Percentiles rank a stretch among this genome's conserved stretches.
Conservation (phyloP, 176 grass and related monocot genomes). For the Urochloa ruziziensis region DNA sequence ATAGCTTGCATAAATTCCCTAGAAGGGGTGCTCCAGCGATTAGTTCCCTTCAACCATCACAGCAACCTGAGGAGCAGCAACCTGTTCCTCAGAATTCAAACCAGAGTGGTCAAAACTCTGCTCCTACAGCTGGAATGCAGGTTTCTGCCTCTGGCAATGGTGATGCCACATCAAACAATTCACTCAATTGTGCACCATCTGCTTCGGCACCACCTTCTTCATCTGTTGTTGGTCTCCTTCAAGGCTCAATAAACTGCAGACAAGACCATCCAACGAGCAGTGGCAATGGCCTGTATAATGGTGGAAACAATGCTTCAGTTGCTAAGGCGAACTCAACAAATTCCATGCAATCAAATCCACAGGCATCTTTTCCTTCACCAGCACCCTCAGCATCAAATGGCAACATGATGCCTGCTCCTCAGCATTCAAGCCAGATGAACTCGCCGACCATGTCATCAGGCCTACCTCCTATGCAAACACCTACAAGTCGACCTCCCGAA, state of each 20-base stretch:
- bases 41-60: conserved; percentile 42
- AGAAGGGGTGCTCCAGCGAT: conserved; percentile 62
- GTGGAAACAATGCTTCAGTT: conserved; percentile 32
- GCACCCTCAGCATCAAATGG: conserved; percentile 42
- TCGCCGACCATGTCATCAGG: conserved; percentile 28
- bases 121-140: conserved; percentile 30
- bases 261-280: conserved; percentile 49
- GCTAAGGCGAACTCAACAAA: conserved; percentile 40
- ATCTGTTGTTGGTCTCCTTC: conserved; percentile 34
- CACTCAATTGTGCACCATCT: conserved; percentile 45
- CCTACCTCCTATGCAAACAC: conserved; percentile 50
- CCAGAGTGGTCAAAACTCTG: conserved; percentile 57
- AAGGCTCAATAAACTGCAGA: conserved; percentile 54
- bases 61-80: conserved; percentile 59
- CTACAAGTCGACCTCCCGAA: conserved; percentile 40
- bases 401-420: conserved; percentile 52
- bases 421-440: conserved; percentile 41
- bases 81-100: conserved; percentile 58
- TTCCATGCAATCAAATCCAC: conserved; percentile 46
- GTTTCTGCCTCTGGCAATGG: conserved; percentile 48
- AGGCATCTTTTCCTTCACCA: conserved; percentile 39
- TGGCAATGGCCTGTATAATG: conserved; percentile 36
- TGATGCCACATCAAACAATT: conserved; percentile 34
- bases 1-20: conserved; percentile 76
- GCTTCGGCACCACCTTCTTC: conserved; percentile 33